Base-by-base conservation (phyloP, 2,329 filamentous ascomycete species). In the Chrysosporium queenslandicum region DNA sequence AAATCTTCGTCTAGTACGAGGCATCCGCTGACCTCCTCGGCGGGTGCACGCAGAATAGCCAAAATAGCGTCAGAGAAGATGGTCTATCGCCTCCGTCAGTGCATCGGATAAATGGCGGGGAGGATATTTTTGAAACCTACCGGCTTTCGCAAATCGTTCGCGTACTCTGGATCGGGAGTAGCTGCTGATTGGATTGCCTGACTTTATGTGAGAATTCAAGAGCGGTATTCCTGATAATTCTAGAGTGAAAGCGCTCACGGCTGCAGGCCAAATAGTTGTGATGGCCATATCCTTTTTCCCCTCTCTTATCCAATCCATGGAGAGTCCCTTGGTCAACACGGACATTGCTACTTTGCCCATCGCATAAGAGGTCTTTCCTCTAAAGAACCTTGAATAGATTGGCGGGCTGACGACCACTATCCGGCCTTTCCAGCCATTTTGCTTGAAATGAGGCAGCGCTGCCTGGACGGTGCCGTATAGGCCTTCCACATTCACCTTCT, bases 281-380 rank as follows among this genome's bases (percentile, higher is more conserved):
- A 92, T 82, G 9, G 85, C 83, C 85, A 91, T 88, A 4, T 79
- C 72, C 0, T 62, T 69, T 59, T 78, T 75, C 0, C 77, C 81
- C 59, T 89, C 76, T 29, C 87, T 72, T 58, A 79, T 71, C 63
- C 86, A 87, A 60, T 94, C 88, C 83, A 92, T 87, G 0, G 85
- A 86, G 12, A 94, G 71, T 0, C 87, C 88, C 64, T 87, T 87
- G 0, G 85, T 87, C 41, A 94, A 65, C 2, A 91, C 85, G 60
- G 80, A 85, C 87, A 94, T 94, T 41, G 76, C 86, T 2, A 91
- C 77, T 64, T 92, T 92, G 57, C 76, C 77, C 68, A 81, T 78
- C 0, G 88, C 86, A 69, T 94, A 94, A 12, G 85, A 86, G 1
- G 87, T 86, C 76, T 94, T 94, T 9, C 87, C 88, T 20, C 85